A percentile compares a stretch with the other conserved stretches of the same genome.
Conservation (phyloP, 345 rosid genomes). For the Turnera subulata region DNA sequence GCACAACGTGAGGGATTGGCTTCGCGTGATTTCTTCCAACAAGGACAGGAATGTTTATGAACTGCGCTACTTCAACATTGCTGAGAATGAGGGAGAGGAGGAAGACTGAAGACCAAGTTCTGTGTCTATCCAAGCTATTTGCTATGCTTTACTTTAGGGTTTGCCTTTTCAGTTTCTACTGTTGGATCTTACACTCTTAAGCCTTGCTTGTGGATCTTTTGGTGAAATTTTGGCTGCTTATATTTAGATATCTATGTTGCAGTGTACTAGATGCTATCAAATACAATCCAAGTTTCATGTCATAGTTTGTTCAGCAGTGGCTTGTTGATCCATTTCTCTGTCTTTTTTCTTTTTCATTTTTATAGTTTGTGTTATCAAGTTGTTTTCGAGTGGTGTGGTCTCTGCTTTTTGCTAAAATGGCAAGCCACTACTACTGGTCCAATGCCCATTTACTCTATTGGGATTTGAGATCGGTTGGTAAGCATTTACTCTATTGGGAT, state of each 20-base stretch:
- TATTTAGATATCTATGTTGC: not conserved
- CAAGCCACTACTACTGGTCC: no score
- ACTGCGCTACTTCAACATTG: conserved; percentile 27
- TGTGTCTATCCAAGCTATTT: conserved; percentile 1
- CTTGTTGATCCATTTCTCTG: no score
- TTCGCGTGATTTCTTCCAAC: conserved; percentile 30
- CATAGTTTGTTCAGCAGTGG: not conserved
- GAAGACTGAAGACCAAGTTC: conserved; percentile 15
- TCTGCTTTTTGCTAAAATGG: no score
- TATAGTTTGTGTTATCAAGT: no score
- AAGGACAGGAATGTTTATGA: conserved; percentile 29
- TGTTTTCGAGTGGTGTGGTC: no score
- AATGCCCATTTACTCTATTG: no score
- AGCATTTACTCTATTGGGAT: no score
- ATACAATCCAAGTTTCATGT: conserved; percentile 10
- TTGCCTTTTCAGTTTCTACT: not conserved
- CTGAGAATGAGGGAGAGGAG: conserved; percentile 29
- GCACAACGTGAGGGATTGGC: conserved; percentile 31
- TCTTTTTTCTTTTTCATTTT: no score
- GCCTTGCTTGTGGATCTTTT: not conserved
- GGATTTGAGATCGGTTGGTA: no score
- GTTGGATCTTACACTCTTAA: not conserved
- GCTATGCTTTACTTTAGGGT: conserved; percentile 3
- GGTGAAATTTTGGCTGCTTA: conserved; percentile 16
- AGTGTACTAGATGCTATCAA: conserved; percentile 1